phyloP scores from a whole-genome alignment of 177 flowering plant genomes.

The Telopea speciosissima region DNA sequence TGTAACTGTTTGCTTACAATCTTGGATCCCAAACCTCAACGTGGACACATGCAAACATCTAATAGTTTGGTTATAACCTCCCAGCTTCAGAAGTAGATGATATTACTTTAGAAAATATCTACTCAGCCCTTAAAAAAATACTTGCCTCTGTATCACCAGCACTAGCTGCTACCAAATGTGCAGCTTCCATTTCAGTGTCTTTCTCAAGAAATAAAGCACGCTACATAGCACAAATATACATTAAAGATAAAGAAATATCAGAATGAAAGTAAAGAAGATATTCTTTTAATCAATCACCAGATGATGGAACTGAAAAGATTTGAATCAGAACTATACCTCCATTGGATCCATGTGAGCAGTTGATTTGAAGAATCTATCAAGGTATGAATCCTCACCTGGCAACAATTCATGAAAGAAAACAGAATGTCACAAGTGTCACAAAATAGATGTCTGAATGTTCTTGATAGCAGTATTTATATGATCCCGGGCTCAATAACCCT shows the following conservation, averaged over 20 bases:
- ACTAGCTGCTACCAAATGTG: constrained; percentile 88
- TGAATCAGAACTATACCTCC: constrained; percentile 41
- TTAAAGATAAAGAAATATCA: neutral
- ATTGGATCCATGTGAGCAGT: constrained; percentile 69
- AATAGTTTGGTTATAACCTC: too few species aligned
- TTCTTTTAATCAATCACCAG: neutral
- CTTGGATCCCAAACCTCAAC: neutral
- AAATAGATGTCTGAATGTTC: neutral
- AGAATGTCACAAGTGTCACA: neutral
- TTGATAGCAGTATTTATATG: neutral
- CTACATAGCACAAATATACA: constrained; percentile 26
- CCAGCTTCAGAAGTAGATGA: neutral
- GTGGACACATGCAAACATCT: neutral
- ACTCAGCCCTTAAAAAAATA: neutral
- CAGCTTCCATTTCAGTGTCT: constrained; percentile 84
- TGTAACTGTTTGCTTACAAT: too few species aligned
- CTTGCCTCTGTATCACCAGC: constrained; percentile 94
- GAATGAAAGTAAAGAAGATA: neutral
- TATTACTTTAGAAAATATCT: neutral
- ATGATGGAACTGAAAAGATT: neutral
- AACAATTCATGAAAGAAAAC: constrained; percentile 11
- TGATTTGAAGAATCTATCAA: constrained; percentile 78
- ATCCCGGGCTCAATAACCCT: too few species aligned
- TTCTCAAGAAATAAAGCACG: constrained; percentile 89
- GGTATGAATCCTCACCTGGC: constrained; percentile 75